These are phyloP conservation scores for Lichtheimia ramosa DNA, from an alignment of 371 early-diverging fungal species.

Conservation along the genomic window DNA sequence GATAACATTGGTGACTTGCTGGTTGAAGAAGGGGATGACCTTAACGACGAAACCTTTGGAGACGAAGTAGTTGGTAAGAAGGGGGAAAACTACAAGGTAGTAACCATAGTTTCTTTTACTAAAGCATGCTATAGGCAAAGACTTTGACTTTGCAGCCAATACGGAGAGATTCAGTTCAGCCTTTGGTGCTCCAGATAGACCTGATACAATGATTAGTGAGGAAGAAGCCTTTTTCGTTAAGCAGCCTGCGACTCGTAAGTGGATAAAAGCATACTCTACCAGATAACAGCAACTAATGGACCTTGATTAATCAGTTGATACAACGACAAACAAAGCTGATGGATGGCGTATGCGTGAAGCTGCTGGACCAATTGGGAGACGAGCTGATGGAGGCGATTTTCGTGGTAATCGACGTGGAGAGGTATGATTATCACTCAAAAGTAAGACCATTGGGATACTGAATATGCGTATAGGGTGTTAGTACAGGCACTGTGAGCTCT, in stretches of 20 bases:
- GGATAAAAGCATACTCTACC: too few relatives aligned
- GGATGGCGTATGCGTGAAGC: too few relatives aligned
- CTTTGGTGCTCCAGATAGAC: slow-evolving; percentile 10
- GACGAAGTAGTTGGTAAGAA: slow-evolving; percentile 52
- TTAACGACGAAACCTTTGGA: slow-evolving; percentile 89
- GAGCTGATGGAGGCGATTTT: neutral
- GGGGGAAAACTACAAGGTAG: neutral
- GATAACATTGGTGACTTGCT: slow-evolving; percentile 58
- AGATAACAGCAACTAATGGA: too few relatives aligned
- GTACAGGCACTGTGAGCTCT: slow-evolving; percentile 57
- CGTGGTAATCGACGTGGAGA: slow-evolving; percentile 2
- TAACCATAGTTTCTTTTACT: neutral
- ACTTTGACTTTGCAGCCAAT: slow-evolving; percentile 75
- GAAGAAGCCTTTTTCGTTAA: slow-evolving; percentile 59
- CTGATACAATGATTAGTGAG: slow-evolving; percentile 31
- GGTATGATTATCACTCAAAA: neutral
- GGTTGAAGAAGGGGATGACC: slow-evolving; percentile 75
- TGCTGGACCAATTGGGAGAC: too few relatives aligned
- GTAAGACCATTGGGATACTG: neutral
- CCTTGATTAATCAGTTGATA: too few relatives aligned
- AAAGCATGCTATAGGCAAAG: slow-evolving; percentile 17
- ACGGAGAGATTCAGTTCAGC: slow-evolving; percentile 55
- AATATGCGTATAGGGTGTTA: slow-evolving; percentile 49
- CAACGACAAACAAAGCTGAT: too few relatives aligned
- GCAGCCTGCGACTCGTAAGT: slow-evolving; percentile 12